Conservation (phyloP, 2,329 filamentous ascomycete genomes). For the Lasiodiplodia sp. region DNA sequence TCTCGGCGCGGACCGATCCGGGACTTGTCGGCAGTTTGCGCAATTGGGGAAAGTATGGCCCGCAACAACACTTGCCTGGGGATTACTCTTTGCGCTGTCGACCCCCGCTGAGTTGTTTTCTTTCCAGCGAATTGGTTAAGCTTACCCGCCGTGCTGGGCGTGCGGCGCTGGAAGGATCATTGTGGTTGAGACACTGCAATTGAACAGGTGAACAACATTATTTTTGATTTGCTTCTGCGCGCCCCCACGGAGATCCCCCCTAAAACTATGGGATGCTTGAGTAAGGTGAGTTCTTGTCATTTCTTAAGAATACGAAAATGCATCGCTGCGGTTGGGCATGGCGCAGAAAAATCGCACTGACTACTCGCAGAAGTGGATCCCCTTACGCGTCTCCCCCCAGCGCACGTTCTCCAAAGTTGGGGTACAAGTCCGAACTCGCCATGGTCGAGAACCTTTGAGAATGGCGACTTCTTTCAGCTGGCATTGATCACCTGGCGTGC, state of each 20-base stretch:
- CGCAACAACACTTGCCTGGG: not conserved
- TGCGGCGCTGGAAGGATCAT: not conserved
- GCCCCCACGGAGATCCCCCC: not conserved
- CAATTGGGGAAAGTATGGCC: not conserved
- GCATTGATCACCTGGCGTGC: not conserved
- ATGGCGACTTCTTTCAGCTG: constrained; percentile 8
- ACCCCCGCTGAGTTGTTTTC: not conserved
- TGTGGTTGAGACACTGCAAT: not conserved
- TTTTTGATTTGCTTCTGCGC: not conserved
- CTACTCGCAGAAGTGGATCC: not conserved
- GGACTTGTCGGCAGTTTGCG: constrained; percentile 1
- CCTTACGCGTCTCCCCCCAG: not conserved
- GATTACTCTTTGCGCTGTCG: not conserved
- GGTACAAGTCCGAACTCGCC: not conserved
- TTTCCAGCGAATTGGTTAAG: constrained; percentile 3
- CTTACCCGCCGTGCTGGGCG: not conserved
- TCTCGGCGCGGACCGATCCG: constrained; percentile 15
- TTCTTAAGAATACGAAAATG: not conserved
- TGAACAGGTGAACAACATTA: not conserved
- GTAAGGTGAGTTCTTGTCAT: not conserved
- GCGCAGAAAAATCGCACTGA: not conserved
- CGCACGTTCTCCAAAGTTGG: constrained; percentile 8
- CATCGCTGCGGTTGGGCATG: not conserved
- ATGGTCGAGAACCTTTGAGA: not conserved
- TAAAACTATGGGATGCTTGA: not conserved